Evolutionary conservation across 2,329 filamentous ascomycete genomes (phyloP), one percentile per base, ranked within the genome.

Genomic region (Trichoderma polysporum): DNA sequence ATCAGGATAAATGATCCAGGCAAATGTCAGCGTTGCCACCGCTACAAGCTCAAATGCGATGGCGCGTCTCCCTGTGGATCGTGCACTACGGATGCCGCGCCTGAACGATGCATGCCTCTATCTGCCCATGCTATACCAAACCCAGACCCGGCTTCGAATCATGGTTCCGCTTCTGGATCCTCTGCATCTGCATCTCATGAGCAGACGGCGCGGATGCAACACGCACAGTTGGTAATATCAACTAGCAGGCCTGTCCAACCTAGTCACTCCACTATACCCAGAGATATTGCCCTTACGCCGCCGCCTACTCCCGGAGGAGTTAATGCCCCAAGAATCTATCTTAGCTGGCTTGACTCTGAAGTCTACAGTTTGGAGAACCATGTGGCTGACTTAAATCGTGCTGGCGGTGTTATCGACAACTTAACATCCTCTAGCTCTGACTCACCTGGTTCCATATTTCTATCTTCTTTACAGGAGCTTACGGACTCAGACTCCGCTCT

Each of bases 11-110:
- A 17, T 12, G 12, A 45, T 15, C 37, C 15, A 3, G 3, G 13
- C n/a, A 27, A 74, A 1, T 76, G 75, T 57, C 37, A 71, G 22
- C 73, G 73, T 35, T 76, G 75, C 37, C 71, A 76, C 1, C 70
- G 70, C 9, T 69, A 72, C 54, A 74, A 74, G 31, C 69, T 74
- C 22, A 71, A 68, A 15, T 76, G 74, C 58, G 71, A 74, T 53
- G 70, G 74, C 19, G 22, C 15, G 1, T 37, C 70, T 62, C 74
- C 74, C 0, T 76, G 74, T 29, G 53, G 64, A 6, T 67, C 70
- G 4, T 76, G 75, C 47, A 25, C 10, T 3, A 5, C 22, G 7
- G 45, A 35, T 37, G 22, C 10, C 9, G 25, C 15, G 25, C 15
- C 12, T 22, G 62, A 31, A 19, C 6, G 8, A 17, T 31, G 25